Percentiles rank a stretch among this genome's conserved stretches.
These are phyloP conservation scores for Penicillium sp. DNA, from an alignment of 2,329 filamentous ascomycete species.

Conservation along the genomic window DNA sequence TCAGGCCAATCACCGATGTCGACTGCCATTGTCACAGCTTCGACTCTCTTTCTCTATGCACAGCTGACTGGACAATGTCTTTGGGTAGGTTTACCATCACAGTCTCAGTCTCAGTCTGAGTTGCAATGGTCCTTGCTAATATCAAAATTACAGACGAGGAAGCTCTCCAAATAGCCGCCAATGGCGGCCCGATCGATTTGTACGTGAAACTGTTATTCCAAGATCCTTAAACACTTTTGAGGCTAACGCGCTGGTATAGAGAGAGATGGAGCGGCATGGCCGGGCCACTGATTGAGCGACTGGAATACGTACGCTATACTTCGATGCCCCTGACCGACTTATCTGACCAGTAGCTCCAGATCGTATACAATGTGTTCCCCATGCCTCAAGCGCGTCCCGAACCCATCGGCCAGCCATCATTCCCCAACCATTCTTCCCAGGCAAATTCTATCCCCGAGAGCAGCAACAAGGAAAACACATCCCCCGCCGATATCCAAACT, in stretches of 20 bases:
- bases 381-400: constrained; percentile 58
- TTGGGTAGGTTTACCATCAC: constrained; percentile 26
- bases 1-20: constrained; percentile 18
- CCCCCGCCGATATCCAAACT: constrained; percentile 31
- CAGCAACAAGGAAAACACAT: constrained; percentile 41
- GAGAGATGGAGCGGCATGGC: constrained; percentile 68
- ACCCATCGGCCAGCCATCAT: constrained; percentile 21
- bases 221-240: constrained; percentile 13
- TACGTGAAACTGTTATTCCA: constrained; percentile 36
- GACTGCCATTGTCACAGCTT: constrained; percentile 12
- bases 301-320: constrained; percentile 58
- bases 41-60: constrained; percentile 15
- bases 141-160: constrained; percentile 44
- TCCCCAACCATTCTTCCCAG: constrained; percentile 23
- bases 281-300: constrained; percentile 61
- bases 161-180: constrained; percentile 55
- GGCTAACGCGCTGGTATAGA: constrained; percentile 49
- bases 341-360: constrained; percentile 51
- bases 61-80: constrained; percentile 29
- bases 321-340: background rate
- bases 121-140: constrained; percentile 7
- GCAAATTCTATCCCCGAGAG: constrained; percentile 29
- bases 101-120: background rate
- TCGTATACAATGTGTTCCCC: constrained; percentile 71
- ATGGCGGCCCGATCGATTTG: constrained; percentile 59